These are phyloP conservation scores for Dothiorella sarmentorum DNA, from an alignment of 2,329 filamentous ascomycete species.

Conservation along the genomic window DNA sequence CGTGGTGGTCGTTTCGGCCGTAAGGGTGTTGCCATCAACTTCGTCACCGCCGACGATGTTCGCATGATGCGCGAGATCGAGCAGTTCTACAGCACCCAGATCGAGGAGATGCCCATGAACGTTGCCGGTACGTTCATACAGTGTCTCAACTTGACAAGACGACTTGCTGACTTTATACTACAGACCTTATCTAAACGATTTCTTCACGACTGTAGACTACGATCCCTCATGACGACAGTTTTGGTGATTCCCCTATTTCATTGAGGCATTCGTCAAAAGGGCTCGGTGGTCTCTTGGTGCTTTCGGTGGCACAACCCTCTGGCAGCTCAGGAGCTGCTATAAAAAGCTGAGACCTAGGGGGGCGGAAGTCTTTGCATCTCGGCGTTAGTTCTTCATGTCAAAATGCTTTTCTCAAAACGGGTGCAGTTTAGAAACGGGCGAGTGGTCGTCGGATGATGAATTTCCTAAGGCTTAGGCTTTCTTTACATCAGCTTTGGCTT, in stretches of 20 bases:
- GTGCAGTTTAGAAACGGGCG: constrained; percentile 33
- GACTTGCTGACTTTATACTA: not conserved
- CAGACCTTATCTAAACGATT: constrained; percentile 40
- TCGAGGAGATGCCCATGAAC: constrained; percentile 99
- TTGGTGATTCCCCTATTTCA: constrained; percentile 29
- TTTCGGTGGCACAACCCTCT: too few relatives aligned
- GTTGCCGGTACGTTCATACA: constrained; percentile 55
- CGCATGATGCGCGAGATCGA: constrained; percentile 99
- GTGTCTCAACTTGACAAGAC: constrained; percentile 20
- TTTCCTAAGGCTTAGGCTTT: constrained; percentile 30
- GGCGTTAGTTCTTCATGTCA: constrained; percentile 40
- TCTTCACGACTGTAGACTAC: constrained; percentile 27
- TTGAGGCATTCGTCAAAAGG: constrained; percentile 18
- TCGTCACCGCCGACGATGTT: constrained; percentile 97
- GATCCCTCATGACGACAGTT: constrained; percentile 24
- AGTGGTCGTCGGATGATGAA: constrained; percentile 16
- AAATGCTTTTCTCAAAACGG: constrained; percentile 38
- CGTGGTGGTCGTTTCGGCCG: constrained; percentile 99
- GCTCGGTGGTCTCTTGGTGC: constrained; percentile 16
- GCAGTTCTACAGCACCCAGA: constrained; percentile 99
- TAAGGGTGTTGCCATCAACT: constrained; percentile 99
- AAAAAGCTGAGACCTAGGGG: constrained; percentile 27
- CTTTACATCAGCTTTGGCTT: constrained; percentile 31
- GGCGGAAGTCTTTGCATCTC: constrained; percentile 37
- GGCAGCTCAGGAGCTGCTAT: constrained; percentile 20